Percentiles rank a stretch among this genome's conserved stretches.
These are phyloP conservation scores for Geranomyces variabilis DNA, from an alignment of 192 early-diverging fungal species.

Conservation along the genomic window DNA sequence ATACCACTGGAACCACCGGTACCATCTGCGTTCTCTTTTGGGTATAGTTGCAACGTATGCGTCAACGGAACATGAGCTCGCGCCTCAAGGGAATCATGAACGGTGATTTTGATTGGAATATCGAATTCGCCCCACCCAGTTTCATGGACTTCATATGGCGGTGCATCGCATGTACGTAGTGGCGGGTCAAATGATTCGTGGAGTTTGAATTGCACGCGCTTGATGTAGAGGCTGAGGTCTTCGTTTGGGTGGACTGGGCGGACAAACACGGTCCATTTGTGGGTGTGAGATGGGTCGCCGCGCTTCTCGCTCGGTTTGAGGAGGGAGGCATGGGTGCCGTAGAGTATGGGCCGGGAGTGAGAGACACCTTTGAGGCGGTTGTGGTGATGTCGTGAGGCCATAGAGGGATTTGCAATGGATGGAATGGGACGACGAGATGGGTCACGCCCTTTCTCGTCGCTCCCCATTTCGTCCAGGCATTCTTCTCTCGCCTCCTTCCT, in stretches of 20 bases:
- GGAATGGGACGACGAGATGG: no score
- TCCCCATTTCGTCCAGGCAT: no score
- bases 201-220: conserved; percentile 91
- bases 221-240: conserved; percentile 83
- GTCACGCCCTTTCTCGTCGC: no score
- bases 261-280: conserved; percentile 93
- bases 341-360: conserved; percentile 70
- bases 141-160: conserved; percentile 91
- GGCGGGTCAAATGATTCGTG: conserved; percentile 91
- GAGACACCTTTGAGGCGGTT: conserved; percentile 9
- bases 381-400: no score
- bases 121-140: conserved; percentile 99
- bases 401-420: no score
- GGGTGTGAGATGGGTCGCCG: conserved; percentile 86
- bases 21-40: conserved; percentile 57
- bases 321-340: conserved; percentile 81
- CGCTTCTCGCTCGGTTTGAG: conserved; percentile 45
- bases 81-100: conserved; percentile 69
- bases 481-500: no score
- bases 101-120: conserved; percentile 89
- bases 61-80: conserved; percentile 74
- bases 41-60: conserved; percentile 91
- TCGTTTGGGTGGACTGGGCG: conserved; percentile 77
- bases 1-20: background rate
- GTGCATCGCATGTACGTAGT: conserved; percentile 71